phyloP scores from a whole-genome alignment of 768 basidiomycete genomes.

The Mycena epipterygia region DNA sequence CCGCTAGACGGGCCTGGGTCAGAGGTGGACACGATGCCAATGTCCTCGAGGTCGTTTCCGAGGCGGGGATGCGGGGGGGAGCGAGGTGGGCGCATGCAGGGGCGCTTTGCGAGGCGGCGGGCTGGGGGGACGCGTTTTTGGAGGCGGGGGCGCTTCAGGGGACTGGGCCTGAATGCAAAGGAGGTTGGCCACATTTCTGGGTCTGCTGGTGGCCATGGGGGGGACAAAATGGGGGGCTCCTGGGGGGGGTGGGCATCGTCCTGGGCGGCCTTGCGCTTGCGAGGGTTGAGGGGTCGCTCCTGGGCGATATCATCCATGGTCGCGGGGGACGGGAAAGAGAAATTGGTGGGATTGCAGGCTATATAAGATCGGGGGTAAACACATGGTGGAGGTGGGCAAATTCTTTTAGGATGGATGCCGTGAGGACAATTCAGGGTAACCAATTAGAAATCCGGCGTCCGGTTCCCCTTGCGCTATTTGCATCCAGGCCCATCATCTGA shows the following conservation, averaged over 20 bases:
- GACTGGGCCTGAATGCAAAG: constrained; percentile 36
- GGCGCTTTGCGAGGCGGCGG: constrained; percentile 39
- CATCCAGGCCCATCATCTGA: constrained; percentile 25
- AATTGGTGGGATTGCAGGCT: constrained; percentile 40
- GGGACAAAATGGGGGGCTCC: constrained; percentile 47
- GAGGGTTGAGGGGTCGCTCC: constrained; percentile 63
- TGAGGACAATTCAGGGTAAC: constrained; percentile 25
- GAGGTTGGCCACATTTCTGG: constrained; percentile 31
- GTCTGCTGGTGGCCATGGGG: constrained; percentile 27
- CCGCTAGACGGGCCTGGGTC: constrained; percentile 62
- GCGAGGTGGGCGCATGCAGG: constrained; percentile 43
- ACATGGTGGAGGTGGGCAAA: constrained; percentile 36
- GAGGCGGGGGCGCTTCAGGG: constrained; percentile 58
- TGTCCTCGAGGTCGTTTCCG: constrained; percentile 61
- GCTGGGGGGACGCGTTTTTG: constrained; percentile 44
- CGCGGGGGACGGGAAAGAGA: constrained; percentile 41
- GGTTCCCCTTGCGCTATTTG: not conserved
- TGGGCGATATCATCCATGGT: constrained; percentile 76
- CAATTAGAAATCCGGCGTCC: constrained; percentile 8
- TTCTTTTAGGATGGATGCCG: constrained; percentile 31
- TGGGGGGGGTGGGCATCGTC: constrained; percentile 64
- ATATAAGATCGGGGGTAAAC: constrained; percentile 55
- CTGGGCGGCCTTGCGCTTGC: constrained; percentile 77
- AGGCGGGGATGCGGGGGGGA: constrained; percentile 48
- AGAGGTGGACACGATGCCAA: constrained; percentile 56